These are phyloP conservation scores for Globisporangium barbulae DNA, from an alignment of 352 stramenopile species.

Conservation along the genomic window DNA sequence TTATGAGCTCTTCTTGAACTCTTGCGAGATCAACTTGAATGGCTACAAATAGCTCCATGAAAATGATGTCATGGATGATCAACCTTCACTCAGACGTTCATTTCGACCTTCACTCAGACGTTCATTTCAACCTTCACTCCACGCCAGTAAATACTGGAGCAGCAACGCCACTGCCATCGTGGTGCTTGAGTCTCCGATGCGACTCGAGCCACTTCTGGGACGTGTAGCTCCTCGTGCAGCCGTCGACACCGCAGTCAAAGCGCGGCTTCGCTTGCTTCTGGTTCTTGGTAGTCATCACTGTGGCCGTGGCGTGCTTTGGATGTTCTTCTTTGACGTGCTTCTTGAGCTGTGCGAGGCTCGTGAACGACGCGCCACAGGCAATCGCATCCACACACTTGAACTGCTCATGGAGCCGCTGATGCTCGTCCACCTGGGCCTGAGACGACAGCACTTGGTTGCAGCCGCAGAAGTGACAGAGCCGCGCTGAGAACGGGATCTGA, in stretches of 20 bases:
- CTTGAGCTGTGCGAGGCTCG: constrained; percentile 22
- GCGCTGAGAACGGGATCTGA: constrained; percentile 19
- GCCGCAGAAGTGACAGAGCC: constrained; percentile 34
- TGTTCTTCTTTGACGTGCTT: constrained; percentile 26
- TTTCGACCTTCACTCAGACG: background rate
- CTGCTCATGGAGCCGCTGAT: constrained; percentile 24
- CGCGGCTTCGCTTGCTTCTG: constrained; percentile 8
- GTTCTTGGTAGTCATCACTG: background rate
- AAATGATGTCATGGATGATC: background rate
- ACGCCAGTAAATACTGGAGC: background rate
- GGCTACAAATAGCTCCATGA: background rate
- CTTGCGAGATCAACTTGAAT: background rate
- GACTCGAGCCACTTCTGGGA: constrained; percentile 32
- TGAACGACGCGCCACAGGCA: constrained; percentile 32
- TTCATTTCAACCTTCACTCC: background rate
- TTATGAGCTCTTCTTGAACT: background rate
- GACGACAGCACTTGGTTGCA: constrained; percentile 35
- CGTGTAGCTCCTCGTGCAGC: constrained; percentile 40
- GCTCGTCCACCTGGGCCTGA: constrained; percentile 17
- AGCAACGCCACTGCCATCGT: background rate
- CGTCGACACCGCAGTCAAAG: constrained; percentile 25
- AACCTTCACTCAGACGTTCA: background rate
- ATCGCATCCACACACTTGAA: constrained; percentile 23
- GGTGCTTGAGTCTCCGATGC: constrained; percentile 25
- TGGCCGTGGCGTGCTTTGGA: background rate